A percentile compares a stretch with the other conserved stretches of the same genome.
These are phyloP conservation scores for Periconia sp. DNA, from an alignment of 2,329 filamentous ascomycete genomes.

Conservation along the genomic window DNA sequence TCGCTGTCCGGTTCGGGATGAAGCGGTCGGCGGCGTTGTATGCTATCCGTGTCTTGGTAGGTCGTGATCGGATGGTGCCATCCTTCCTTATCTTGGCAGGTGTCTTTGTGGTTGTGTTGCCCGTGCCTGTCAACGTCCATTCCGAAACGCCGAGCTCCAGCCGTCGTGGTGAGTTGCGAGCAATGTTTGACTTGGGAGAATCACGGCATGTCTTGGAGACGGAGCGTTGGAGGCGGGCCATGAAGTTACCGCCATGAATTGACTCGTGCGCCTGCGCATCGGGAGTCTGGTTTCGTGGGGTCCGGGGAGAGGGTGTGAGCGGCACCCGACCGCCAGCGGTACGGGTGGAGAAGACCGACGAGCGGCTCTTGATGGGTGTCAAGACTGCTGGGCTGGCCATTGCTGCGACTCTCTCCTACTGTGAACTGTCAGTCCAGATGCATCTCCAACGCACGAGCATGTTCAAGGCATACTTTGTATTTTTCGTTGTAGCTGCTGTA, in stretches of 20 bases:
- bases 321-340: conserved; percentile 95
- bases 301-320: conserved; percentile 85
- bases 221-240: conserved; percentile 77
- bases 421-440: conserved; percentile 11
- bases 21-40: conserved; percentile 86
- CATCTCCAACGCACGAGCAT: too few relatives aligned
- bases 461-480: too few relatives aligned
- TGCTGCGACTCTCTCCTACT: conserved; percentile 41
- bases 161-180: conserved; percentile 79
- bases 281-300: conserved; percentile 55
- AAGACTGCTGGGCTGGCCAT: conserved; percentile 88
- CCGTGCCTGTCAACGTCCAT: conserved; percentile 87
- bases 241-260: conserved; percentile 74
- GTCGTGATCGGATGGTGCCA: conserved; percentile 34
- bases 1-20: conserved; percentile 91
- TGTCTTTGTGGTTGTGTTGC: conserved; percentile 53
- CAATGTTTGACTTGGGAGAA: conserved; percentile 97
- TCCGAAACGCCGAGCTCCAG: conserved; percentile 92
- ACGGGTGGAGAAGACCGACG: conserved; percentile 87
- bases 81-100: conserved; percentile 50
- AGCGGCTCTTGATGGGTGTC: conserved; percentile 93
- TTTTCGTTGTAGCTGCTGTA: conserved; percentile 35
- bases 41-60: conserved; percentile 47
- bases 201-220: conserved; percentile 72
- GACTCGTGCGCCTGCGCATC: conserved; percentile 67